Evolutionary conservation across 345 rosid genomes (phyloP).

Genomic region (Moricandia arvensis): DNA sequence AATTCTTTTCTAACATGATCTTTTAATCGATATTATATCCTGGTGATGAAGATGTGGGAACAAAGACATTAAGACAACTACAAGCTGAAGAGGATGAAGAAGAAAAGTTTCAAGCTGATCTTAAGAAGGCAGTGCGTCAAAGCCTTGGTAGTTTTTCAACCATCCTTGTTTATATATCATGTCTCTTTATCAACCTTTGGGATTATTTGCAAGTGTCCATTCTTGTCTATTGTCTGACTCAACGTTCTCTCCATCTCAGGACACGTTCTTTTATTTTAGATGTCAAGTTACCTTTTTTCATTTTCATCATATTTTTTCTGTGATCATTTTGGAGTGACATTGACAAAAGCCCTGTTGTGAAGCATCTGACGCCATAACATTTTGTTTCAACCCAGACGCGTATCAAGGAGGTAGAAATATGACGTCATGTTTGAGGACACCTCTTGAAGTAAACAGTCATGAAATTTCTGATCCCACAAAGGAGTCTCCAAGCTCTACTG

Average conservation of each 20-base stretch:
- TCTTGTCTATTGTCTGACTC: background rate
- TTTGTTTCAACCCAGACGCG: constrained; percentile 51
- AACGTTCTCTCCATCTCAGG: background rate
- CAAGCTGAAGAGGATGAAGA: constrained; percentile 86
- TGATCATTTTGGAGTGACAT: background rate
- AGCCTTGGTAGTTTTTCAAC: constrained; percentile 65
- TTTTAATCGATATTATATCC: constrained; percentile 33
- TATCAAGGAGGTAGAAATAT: constrained; percentile 55
- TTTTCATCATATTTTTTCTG: constrained; percentile 4
- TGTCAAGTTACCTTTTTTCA: background rate
- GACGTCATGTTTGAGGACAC: constrained; percentile 32
- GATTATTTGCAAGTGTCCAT: no score
- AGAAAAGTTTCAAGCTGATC: constrained; percentile 94
- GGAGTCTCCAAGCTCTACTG: constrained; percentile 34
- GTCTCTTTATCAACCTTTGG: no score
- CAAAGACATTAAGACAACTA: constrained; percentile 69
- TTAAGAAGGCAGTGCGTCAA: constrained; percentile 74
- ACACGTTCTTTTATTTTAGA: background rate
- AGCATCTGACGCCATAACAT: constrained; percentile 18
- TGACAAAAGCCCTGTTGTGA: background rate
- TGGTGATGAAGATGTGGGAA: constrained; percentile 46
- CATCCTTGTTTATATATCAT: no score
- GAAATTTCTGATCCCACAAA: constrained; percentile 40
- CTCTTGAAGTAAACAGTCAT: constrained; percentile 34
- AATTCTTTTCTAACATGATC: background rate